phyloP scores from a whole-genome alignment of 345 rosid species.

The Angophora floribunda region DNA sequence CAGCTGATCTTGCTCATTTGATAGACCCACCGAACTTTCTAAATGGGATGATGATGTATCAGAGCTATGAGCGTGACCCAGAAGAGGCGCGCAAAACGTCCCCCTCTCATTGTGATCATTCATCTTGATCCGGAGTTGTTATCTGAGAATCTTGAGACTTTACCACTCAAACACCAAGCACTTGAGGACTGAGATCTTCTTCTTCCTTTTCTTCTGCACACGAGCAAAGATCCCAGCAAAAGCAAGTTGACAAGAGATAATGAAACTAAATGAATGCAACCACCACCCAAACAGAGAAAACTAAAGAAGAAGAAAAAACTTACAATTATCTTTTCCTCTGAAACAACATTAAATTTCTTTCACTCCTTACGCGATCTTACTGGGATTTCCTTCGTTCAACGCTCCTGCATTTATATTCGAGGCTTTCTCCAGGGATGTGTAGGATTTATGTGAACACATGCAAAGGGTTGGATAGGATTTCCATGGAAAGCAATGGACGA shows the following conservation, averaged over 20 bases:
- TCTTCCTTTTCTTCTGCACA: not conserved
- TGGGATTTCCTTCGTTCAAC: not conserved
- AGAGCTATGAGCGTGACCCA: not conserved
- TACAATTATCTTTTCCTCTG: not conserved
- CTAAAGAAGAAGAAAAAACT: not conserved
- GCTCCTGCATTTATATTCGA: not conserved
- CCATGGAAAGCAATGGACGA: conserved; percentile 14
- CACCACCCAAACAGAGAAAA: not conserved
- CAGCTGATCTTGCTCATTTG: not conserved
- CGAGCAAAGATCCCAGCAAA: not conserved
- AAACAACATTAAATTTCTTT: not conserved
- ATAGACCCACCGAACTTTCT: not conserved
- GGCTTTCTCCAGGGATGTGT: not conserved
- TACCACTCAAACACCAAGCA: not conserved
- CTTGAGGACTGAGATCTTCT: not conserved
- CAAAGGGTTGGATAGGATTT: conserved; percentile 16
- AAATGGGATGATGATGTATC: not conserved
- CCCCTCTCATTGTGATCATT: not conserved
- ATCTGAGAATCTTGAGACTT: not conserved
- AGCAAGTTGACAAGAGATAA: not conserved
- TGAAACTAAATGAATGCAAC: not conserved
- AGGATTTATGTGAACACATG: not conserved
- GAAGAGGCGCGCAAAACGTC: not conserved
- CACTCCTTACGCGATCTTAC: not conserved
- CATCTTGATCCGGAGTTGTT: not conserved